Evolutionary conservation across 2,329 filamentous ascomycete species (phyloP).

Genomic region (Davidsoniella virescens): DNA sequence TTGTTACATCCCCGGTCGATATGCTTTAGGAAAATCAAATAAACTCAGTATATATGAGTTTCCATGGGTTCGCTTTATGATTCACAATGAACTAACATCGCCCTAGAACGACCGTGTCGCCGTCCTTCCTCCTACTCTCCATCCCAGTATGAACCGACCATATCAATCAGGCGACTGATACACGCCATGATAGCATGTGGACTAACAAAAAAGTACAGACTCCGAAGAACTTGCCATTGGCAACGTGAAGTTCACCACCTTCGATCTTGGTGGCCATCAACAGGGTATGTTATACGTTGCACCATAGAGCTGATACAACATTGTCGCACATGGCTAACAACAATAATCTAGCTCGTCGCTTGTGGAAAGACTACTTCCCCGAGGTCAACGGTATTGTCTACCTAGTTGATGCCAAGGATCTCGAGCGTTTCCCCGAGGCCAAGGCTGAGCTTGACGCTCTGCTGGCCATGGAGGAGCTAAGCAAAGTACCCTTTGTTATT

Average conservation of each 20-base stretch:
- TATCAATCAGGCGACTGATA: background rate
- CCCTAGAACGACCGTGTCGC: constrained; percentile 77
- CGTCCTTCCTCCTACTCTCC: constrained; percentile 76
- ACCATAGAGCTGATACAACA: background rate
- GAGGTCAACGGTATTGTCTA: constrained; percentile 95
- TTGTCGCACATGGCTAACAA: constrained; percentile 5
- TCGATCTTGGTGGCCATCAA: constrained; percentile 84
- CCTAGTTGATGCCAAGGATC: constrained; percentile 93
- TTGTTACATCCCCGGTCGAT: too few species aligned
- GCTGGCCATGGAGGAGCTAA: constrained; percentile 88
- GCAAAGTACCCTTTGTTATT: constrained; percentile 89
- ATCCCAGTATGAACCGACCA: constrained; percentile 53
- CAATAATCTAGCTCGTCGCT: constrained; percentile 52
- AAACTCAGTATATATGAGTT: too few species aligned
- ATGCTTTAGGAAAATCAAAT: too few species aligned
- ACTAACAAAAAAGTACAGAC: constrained; percentile 29
- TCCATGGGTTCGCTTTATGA: too few species aligned
- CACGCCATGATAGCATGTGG: background rate
- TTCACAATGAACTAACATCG: background rate
- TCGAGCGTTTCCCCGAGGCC: constrained; percentile 82
- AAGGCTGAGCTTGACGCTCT: constrained; percentile 95
- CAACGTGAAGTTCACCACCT: constrained; percentile 87
- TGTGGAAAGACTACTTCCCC: constrained; percentile 96
- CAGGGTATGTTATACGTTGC: constrained; percentile 44
- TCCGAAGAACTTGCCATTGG: constrained; percentile 87